Conservation (phyloP, 1,139 yeast species). For the Dujonia santamariae region DNA sequence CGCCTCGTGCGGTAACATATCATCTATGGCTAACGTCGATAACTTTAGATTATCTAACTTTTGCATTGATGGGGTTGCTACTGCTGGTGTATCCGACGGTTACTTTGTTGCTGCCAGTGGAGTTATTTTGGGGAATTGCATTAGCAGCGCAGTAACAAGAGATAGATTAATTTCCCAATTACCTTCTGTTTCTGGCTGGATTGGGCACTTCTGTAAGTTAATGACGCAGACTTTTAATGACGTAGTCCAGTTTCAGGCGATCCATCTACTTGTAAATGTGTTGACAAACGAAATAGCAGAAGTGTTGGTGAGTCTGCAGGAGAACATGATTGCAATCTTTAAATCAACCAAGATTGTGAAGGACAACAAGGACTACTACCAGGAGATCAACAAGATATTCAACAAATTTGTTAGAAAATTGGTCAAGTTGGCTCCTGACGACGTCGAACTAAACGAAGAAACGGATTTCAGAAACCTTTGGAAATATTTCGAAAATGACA, state of each 20-base stretch:
- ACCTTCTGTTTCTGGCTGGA: too few relatives aligned
- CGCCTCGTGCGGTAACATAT: slow-evolving; percentile 34
- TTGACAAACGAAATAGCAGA: slow-evolving; percentile 17
- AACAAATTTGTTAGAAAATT: slow-evolving; percentile 31
- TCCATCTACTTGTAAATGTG: slow-evolving; percentile 35
- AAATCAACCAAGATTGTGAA: slow-evolving; percentile 26
- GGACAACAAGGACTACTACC: slow-evolving; percentile 37
- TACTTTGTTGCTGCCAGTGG: slow-evolving; percentile 8
- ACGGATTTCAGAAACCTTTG: neutral
- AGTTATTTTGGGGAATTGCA: slow-evolving; percentile 34
- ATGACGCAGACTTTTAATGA: slow-evolving; percentile 31
- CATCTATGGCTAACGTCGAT: slow-evolving; percentile 26
- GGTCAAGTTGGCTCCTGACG: neutral
- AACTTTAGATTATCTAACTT: slow-evolving; percentile 13
- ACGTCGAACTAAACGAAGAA: neutral
- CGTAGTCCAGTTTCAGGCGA: slow-evolving; percentile 37
- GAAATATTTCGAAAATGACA: neutral
- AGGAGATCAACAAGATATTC: slow-evolving; percentile 27
- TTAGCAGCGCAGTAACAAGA: slow-evolving; percentile 19
- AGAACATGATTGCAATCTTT: slow-evolving; percentile 13
- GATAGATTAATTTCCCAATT: slow-evolving; percentile 11
- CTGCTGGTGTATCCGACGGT: neutral
- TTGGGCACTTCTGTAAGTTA: too few relatives aligned
- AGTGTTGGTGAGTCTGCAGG: slow-evolving; percentile 11
- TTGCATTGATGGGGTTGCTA: slow-evolving; percentile 10